A percentile compares a stretch with the other conserved stretches of the same genome.
Conservation (phyloP, 768 basidiomycete genomes). For the Termitomyces sp. region DNA sequence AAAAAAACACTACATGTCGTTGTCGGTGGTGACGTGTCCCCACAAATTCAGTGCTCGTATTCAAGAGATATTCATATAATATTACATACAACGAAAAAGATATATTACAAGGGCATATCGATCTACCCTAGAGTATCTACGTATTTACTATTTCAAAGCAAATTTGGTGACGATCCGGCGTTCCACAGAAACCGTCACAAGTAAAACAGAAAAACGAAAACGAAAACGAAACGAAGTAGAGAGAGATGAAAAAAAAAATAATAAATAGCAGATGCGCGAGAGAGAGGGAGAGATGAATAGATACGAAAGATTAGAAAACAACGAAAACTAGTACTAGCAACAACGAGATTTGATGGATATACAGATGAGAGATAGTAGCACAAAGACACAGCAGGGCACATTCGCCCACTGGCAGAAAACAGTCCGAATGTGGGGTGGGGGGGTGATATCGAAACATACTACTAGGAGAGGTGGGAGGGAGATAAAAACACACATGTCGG, state of each 20-base stretch:
- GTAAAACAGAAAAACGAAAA: background rate
- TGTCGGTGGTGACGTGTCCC: no score
- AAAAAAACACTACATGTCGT: no score
- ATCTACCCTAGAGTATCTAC: background rate
- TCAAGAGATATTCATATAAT: background rate
- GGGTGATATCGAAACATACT: slow-evolving; percentile 1
- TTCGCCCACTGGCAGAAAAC: background rate
- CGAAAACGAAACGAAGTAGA: background rate
- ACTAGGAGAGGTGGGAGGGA: background rate
- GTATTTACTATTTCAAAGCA: slow-evolving; percentile 1
- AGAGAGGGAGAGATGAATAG: background rate
- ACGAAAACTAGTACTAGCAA: background rate
- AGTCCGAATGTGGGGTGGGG: background rate
- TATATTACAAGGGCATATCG: background rate
- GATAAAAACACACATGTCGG: background rate
- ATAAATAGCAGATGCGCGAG: background rate
- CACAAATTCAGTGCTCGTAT: background rate
- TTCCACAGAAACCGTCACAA: background rate
- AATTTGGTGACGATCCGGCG: background rate
- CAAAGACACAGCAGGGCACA: background rate
- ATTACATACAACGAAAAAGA: background rate
- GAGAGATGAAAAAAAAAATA: slow-evolving; percentile 3
- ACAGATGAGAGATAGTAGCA: background rate
- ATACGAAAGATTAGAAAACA: background rate
- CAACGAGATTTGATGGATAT: background rate